Base-by-base conservation (phyloP, 2,329 filamentous ascomycete species). In the Chrysoporthe austroafricana region DNA sequence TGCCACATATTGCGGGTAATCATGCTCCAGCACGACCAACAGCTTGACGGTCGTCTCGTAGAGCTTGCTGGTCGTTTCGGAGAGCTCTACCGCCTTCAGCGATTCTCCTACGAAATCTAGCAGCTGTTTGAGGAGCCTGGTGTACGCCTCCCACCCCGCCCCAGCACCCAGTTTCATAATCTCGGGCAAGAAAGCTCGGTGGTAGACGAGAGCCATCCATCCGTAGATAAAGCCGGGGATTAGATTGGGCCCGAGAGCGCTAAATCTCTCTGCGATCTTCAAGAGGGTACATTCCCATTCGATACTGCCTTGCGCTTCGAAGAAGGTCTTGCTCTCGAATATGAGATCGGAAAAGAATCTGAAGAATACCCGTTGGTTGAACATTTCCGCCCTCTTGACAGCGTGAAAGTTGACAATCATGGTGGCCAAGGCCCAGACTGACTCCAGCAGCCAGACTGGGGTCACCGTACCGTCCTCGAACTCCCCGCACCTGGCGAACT, bases 311-410 rank as follows among this genome's bases (percentile, higher is more conserved):
- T 90, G 76, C 66, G 90, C 84, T 69, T 89, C 84, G 14, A 85
- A 85, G 60, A 87, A 81, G 59, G 82, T 76, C 39, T 87, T 84
- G 66, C 95, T 85, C 73, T 96, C 91, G 77, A 91, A 92, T 4
- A 99, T 84, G 60, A 97, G 85, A 74, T 91, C 82, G 0, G 93
- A 95, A 76, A 97, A 91, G 54, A 99, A 85, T 58, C 95, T 90
- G 86, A 94, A 96, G 83, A 97, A 98, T 42, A 96, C 90, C 70
- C 93, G 90, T 75, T 95, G 91, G 74, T 93, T 95, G 82, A 97
- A 94, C 50, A 85, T 86, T 64, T 97, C 94, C 4, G 89, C 91
- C 58, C 91, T 88, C 78, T 90, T 92, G 66, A 91, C 85, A 74
- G 96, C 91, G 76, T 98, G 93, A 73, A 96, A 90, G 77, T 92